A percentile compares a stretch with the other conserved stretches of the same genome.
Evolutionary conservation across 768 basidiomycete species (phyloP).

Genomic region (Coprinopsis cinerea): DNA sequence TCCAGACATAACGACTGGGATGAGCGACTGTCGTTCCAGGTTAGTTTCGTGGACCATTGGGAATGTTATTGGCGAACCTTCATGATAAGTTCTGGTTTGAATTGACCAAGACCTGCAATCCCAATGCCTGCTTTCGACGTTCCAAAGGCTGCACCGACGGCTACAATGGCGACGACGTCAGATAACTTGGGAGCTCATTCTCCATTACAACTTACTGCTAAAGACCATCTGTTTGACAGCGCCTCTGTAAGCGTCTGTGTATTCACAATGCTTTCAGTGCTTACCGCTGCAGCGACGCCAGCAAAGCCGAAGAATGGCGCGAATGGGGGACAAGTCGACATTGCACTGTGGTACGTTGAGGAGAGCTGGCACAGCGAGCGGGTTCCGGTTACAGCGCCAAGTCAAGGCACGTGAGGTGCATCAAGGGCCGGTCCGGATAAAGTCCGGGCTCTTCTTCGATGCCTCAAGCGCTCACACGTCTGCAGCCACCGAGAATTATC

Average conservation of each 20-base stretch:
- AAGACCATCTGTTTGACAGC: slow-evolving; percentile 76
- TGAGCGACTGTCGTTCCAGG: slow-evolving; percentile 60
- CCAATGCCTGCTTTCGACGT: slow-evolving; percentile 97
- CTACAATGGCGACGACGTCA: slow-evolving; percentile 31
- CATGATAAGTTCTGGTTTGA: slow-evolving; percentile 97
- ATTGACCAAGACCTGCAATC: slow-evolving; percentile 89
- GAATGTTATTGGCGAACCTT: slow-evolving; percentile 49
- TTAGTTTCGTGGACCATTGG: background rate
- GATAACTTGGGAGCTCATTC: slow-evolving; percentile 5
- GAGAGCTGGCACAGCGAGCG: background rate
- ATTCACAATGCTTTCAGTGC: slow-evolving; percentile 21
- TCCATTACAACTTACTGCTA: slow-evolving; percentile 62
- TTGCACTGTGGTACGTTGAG: slow-evolving; percentile 19
- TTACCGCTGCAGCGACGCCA: slow-evolving; percentile 89
- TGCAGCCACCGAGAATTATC: background rate
- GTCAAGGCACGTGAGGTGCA: background rate
- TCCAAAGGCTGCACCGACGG: slow-evolving; percentile 92
- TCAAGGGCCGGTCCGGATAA: too few relatives aligned
- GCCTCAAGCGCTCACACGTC: background rate
- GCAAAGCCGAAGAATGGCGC: slow-evolving; percentile 98
- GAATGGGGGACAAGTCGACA: slow-evolving; percentile 82
- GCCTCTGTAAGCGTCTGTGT: background rate
- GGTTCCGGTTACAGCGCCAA: background rate
- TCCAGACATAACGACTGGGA: slow-evolving; percentile 97
- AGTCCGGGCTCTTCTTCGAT: background rate